These are phyloP conservation scores for Mycosphaerella sp. DNA, from an alignment of 2,329 filamentous ascomycete species.

Conservation along the genomic window DNA sequence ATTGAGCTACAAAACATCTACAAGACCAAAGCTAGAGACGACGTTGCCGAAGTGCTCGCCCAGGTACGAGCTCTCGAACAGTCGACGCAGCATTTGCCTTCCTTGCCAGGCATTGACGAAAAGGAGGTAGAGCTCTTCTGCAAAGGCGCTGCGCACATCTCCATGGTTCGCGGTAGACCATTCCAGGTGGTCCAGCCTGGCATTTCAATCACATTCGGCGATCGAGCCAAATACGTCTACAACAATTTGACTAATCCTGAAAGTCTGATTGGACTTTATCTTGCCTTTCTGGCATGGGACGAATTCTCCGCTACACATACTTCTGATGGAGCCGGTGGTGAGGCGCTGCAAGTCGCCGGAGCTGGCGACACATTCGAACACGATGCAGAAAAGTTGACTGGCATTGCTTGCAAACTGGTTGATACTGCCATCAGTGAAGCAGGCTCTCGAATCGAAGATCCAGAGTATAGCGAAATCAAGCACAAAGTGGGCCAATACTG, in stretches of 20 bases:
- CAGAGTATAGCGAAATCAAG: slow-evolving; percentile 38
- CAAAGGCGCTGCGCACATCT: slow-evolving; percentile 90
- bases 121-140: slow-evolving; percentile 86
- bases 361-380: slow-evolving; percentile 31
- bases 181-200: slow-evolving; percentile 46
- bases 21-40: slow-evolving; percentile 76
- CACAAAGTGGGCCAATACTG: slow-evolving; percentile 35
- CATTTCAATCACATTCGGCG: slow-evolving; percentile 23
- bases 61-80: slow-evolving; percentile 55
- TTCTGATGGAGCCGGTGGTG: slow-evolving; percentile 29
- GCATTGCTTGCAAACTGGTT: slow-evolving; percentile 40
- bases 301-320: slow-evolving; percentile 39
- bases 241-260: slow-evolving; percentile 40
- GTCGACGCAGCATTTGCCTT: slow-evolving; percentile 39
- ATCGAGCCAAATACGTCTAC: slow-evolving; percentile 46
- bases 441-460: slow-evolving; percentile 37
- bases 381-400: slow-evolving; percentile 38
- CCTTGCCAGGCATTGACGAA: slow-evolving; percentile 48
- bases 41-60: slow-evolving; percentile 66
- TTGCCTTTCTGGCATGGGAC: slow-evolving; percentile 49
- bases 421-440: slow-evolving; percentile 41
- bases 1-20: slow-evolving; percentile 88
- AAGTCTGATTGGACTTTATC: slow-evolving; percentile 44
- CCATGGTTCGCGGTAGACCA: slow-evolving; percentile 65
- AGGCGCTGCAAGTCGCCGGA: slow-evolving; percentile 36